Evolutionary conservation across 352 stramenopile genomes (phyloP), one percentile per base, ranked within the genome.

Genomic region (Achlya hypogyna): DNA sequence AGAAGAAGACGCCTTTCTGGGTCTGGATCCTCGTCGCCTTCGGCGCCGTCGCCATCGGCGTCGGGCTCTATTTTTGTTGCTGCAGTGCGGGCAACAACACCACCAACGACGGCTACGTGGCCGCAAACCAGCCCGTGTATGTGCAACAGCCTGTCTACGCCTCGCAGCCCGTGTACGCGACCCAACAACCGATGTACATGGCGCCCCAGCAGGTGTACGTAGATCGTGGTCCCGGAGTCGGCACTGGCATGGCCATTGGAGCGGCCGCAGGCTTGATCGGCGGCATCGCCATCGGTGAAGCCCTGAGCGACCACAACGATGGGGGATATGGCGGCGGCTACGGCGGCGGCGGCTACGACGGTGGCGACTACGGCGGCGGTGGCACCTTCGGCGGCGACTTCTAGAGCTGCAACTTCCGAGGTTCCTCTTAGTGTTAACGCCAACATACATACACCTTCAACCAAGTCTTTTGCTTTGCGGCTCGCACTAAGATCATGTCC

Each of bases 371-470:
- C 14, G 60, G 60, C 28, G 60, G 34, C 34, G 60, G 60, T 10
- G 60, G n/a, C 14, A 49, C 51, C n/a, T 67, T 67, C 28, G 60
- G 60, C 2, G 60, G 60, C 20, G 60, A 67, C 51, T 67, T 67
- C 49, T 59, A 65, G 38, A n/a, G n/a, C n/a, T n/a, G n/a, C n/a
- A n/a, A n/a, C n/a, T n/a, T n/a, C n/a, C n/a, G n/a, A n/a, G n/a
- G n/a, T n/a, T n/a, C n/a, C n/a, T n/a, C n/a, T n/a, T n/a, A n/a
- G n/a, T n/a, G n/a, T n/a, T n/a, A n/a, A n/a, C n/a, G n/a, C n/a
- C n/a, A n/a, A n/a, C n/a, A n/a, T n/a, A n/a, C n/a, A n/a, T n/a
- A n/a, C n/a, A 6, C 6, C 6, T 34, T 54, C 16, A 6, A 16
- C 29, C 6, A 54, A 16, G 6, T 16, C 6, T 54, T 34, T 54